Conservation (phyloP, 768 basidiomycete species). For the Trametes cingulata region DNA sequence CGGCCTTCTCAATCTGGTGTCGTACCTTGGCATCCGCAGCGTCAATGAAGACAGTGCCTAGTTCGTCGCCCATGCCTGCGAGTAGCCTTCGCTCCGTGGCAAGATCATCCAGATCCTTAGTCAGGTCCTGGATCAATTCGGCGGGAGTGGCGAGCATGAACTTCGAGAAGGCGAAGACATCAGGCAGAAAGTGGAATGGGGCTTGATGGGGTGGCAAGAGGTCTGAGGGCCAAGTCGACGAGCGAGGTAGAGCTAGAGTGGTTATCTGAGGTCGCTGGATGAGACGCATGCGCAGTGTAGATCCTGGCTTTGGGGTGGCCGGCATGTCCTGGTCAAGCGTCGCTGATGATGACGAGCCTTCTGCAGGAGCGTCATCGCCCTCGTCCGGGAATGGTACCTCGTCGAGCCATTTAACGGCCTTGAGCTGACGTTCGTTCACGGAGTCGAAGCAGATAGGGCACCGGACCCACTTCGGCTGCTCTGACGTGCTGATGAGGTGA, state of each 20-base stretch:
- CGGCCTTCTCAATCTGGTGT: conserved; percentile 79
- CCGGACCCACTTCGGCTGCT: conserved; percentile 81
- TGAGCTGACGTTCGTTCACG: conserved; percentile 85
- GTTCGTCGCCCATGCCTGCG: conserved; percentile 66
- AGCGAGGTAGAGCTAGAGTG: conserved; percentile 91
- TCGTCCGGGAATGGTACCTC: conserved; percentile 41
- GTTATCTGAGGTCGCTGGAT: conserved; percentile 94
- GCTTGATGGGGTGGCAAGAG: conserved; percentile 88
- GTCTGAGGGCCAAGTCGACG: conserved; percentile 92
- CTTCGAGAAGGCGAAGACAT: conserved; percentile 82
- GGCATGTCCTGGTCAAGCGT: conserved; percentile 40
- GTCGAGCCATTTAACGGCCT: conserved; percentile 90
- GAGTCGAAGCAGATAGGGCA: conserved; percentile 98
- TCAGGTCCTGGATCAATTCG: conserved; percentile 76
- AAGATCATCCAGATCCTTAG: conserved; percentile 71
- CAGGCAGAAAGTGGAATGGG: conserved; percentile 95
- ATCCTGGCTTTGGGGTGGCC: conserved; percentile 51
- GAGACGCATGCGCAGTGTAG: conserved; percentile 78
- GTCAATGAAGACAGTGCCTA: conserved; percentile 79
- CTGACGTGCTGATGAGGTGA: conserved; percentile 83
- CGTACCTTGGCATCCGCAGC: conserved; percentile 73
- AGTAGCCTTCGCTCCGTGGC: conserved; percentile 67
- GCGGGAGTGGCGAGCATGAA: conserved; percentile 96
- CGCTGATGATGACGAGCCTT: conserved; percentile 50
- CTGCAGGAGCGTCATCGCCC: conserved; percentile 33